Evolutionary conservation across 2,329 filamentous ascomycete species (phyloP).

Genomic region (Gnomoniopsis sp.): DNA sequence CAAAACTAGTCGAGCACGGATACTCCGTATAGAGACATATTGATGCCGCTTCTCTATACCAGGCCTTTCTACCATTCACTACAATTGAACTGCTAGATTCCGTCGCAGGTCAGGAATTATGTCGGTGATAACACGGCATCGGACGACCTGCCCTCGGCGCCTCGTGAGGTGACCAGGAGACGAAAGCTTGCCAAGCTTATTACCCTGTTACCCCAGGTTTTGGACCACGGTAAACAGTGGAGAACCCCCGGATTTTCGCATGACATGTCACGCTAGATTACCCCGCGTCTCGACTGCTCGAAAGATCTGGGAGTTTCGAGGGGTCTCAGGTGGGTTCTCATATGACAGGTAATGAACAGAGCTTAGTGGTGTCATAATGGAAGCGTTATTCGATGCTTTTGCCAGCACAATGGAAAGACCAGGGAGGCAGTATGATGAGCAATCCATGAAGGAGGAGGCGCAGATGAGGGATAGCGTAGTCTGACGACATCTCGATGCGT

Average conservation of each 20-base stretch:
- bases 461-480: background rate
- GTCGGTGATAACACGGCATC: background rate
- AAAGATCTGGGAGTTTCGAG: background rate
- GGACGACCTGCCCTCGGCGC: background rate
- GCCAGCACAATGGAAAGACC: background rate
- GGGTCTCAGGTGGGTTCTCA: background rate
- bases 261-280: conserved; percentile 2
- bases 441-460: too few relatives aligned
- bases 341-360: background rate
- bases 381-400: background rate
- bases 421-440: background rate
- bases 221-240: conserved; percentile 10
- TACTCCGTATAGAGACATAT: too few relatives aligned
- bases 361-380: background rate
- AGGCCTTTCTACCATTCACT: too few relatives aligned
- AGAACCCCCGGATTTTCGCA: background rate
- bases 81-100: too few relatives aligned
- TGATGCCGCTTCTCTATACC: too few relatives aligned
- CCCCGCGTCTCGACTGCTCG: conserved; percentile 2
- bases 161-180: background rate
- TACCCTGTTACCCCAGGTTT: conserved; percentile 9
- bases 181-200: background rate
- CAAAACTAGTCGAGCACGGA: too few relatives aligned
- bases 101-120: background rate
- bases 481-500: background rate